Base-by-base conservation (phyloP, 768 basidiomycete species). In the Boletales sp. region DNA sequence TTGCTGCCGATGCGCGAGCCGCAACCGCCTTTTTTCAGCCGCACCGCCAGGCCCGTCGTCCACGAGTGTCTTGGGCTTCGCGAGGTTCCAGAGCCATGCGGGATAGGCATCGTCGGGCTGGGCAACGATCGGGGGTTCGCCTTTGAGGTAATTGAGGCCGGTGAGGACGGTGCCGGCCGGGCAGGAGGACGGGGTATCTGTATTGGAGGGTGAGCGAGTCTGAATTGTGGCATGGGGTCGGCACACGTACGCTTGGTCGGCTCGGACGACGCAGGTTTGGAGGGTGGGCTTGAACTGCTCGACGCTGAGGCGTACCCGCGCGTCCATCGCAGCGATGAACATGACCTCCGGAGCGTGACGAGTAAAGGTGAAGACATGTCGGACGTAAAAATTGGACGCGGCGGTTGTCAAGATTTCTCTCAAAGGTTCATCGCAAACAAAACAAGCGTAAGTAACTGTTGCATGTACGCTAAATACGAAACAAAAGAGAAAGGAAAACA, bases 131-230 rank as follows among this genome's bases (percentile, higher is more conserved):
- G 89, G 83, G 0, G 80, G 71, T 61, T 94, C 87, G 45, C 80
- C 84, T 67, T 95, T 95, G 46, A 92, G 74, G 60, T 90, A 92
- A 59, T 87, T 85, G 7, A 89, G 62, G 3, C 92, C 93, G n/a
- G 74, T 73, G n/a, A 97, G 65, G 5, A 88, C 72, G 8, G 90
- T 93, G 50, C 87, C 85, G 13, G 82, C 72, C 8, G 76, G 60
- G 66, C 90, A 93, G 29, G 84, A 83, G 4, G 90, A 91, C 47
- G 59, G 27, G 47, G 55, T 43, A 41, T 65, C 61, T 58, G 17
- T 38, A 13, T 32, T 32, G 31, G 31, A 10, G 31, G 13, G 5
- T 32, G 31, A 13, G 31, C 19, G 37, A 18, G 17, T 5, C 17
- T n/a, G n/a, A n/a, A n/a, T n/a, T n/a, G n/a, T n/a, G n/a, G 19